A percentile compares a stretch with the other conserved stretches of the same genome.
These are phyloP conservation scores for Penicillium sp. DNA, from an alignment of 2,329 filamentous ascomycete species.

Conservation along the genomic window DNA sequence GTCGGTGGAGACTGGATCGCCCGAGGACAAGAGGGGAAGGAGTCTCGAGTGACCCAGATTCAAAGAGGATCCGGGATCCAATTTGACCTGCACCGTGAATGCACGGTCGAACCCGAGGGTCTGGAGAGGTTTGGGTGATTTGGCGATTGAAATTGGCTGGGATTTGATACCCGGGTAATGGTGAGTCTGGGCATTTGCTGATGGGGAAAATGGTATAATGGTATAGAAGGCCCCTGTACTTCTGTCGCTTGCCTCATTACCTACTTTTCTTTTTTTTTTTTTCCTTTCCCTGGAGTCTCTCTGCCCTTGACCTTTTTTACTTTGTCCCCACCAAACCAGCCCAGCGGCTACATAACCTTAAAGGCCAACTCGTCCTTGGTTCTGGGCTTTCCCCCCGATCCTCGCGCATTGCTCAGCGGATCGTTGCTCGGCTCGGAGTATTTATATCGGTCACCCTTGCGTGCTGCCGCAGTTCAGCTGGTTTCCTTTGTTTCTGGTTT, in stretches of 20 bases:
- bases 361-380: not conserved
- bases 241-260: not conserved
- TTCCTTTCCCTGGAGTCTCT: not conserved
- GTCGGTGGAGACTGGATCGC: too few species aligned
- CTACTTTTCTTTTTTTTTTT: too few species aligned
- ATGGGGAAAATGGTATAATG: not conserved
- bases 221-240: not conserved
- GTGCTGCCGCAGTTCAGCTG: not conserved
- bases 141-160: too few species aligned
- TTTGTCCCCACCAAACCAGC: not conserved
- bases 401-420: not conserved
- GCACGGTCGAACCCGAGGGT: not conserved
- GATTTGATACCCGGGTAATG: not conserved
- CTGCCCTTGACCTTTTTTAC: not conserved
- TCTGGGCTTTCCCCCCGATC: not conserved
- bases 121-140: not conserved
- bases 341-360: constrained; percentile 8
- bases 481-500: not conserved
- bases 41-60: not conserved
- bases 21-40: not conserved
- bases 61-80: too few species aligned
- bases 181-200: not conserved
- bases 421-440: not conserved
- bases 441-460: constrained; percentile 1
- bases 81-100: not conserved